A percentile compares a stretch with the other conserved stretches of the same genome.
Evolutionary conservation across 1,284 basidiomycete species (phyloP).

Genomic region (Papiliotrema fonsecae): DNA sequence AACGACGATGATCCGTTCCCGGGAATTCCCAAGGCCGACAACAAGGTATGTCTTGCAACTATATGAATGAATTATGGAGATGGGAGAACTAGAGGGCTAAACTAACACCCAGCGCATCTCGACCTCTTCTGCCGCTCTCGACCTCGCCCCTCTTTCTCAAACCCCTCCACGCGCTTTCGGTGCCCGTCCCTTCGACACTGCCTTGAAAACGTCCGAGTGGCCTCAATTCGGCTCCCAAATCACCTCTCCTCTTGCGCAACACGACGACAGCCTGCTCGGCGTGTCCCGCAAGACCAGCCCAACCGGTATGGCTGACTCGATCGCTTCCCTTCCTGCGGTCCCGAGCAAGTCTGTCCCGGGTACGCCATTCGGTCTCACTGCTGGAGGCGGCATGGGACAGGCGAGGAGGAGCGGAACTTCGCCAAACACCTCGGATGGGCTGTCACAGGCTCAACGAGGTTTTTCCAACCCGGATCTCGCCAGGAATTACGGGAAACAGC

Average conservation of each 20-base stretch:
- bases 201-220: constrained; percentile 80
- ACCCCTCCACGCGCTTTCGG: constrained; percentile 65
- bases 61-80: too few species aligned
- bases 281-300: constrained; percentile 56
- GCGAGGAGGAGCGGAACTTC: constrained; percentile 33
- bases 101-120: constrained; percentile 57
- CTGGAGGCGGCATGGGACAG: constrained; percentile 18
- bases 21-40: constrained; percentile 48
- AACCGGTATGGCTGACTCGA: constrained; percentile 44
- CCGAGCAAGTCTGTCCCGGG: constrained; percentile 46
- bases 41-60: constrained; percentile 56
- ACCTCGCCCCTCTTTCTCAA: constrained; percentile 83
- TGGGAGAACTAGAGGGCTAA: background rate
- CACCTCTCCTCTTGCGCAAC: constrained; percentile 52
- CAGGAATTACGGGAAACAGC: constrained; percentile 64
- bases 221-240: constrained; percentile 68
- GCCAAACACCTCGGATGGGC: constrained; percentile 27
- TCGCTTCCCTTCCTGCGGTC: constrained; percentile 46
- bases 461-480: constrained; percentile 50
- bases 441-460: constrained; percentile 42
- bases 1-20: constrained; percentile 86
- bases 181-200: constrained; percentile 56
- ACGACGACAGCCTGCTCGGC: constrained; percentile 55
- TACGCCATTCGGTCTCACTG: constrained; percentile 41
- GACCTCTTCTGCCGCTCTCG: constrained; percentile 84